These are phyloP conservation scores for Hypsizygus marmoreus DNA, from an alignment of 768 basidiomycete species.

Conservation along the genomic window DNA sequence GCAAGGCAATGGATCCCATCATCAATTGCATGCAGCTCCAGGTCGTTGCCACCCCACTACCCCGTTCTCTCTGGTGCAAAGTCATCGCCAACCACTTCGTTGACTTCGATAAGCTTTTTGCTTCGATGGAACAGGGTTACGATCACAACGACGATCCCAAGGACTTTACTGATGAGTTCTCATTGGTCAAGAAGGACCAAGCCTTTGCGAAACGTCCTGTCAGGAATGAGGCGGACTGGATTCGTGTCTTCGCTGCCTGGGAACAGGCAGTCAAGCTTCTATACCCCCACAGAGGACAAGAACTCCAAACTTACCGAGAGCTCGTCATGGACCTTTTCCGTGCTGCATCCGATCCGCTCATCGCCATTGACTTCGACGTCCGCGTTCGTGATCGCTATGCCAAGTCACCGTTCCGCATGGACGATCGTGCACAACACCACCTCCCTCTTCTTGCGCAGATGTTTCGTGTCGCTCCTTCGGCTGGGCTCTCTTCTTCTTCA, in stretches of 20 bases:
- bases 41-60: not conserved
- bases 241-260: conserved; percentile 17
- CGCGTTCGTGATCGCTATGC: conserved; percentile 12
- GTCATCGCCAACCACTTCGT: conserved; percentile 2
- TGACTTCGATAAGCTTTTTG: conserved; percentile 7
- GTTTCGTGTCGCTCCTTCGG: not conserved
- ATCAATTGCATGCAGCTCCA: not conserved
- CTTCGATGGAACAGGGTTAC: not conserved
- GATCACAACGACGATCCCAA: not conserved
- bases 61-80: not conserved
- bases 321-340: conserved; percentile 11
- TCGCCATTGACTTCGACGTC: conserved; percentile 11
- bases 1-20: conserved; percentile 13
- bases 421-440: conserved; percentile 1
- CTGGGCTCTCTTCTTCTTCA: not conserved
- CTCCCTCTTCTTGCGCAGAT: not conserved
- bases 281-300: conserved; percentile 10
- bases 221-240: conserved; percentile 14
- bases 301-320: conserved; percentile 9
- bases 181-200: conserved; percentile 15
- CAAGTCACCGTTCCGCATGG: conserved; percentile 10
- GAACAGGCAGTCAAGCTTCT: conserved; percentile 4
- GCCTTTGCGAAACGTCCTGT: not conserved
- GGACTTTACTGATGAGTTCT: not conserved
- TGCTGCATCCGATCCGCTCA: conserved; percentile 3